Conservation (phyloP, 768 basidiomycete genomes). For the Pholiota microspora region DNA sequence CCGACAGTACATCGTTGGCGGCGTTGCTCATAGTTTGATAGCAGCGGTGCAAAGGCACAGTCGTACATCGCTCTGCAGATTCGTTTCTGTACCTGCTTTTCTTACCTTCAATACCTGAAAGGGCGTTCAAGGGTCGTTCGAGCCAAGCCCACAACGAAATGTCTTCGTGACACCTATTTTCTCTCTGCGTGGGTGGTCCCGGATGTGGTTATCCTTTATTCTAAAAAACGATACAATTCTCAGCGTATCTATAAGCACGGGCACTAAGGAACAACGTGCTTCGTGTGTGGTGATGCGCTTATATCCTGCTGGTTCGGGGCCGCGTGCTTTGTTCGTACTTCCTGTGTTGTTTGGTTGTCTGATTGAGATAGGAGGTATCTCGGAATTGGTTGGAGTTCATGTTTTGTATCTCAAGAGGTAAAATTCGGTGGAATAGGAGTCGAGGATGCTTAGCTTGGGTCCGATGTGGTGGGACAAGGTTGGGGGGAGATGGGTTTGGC, state of each 20-base stretch:
- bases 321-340: background rate
- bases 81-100: background rate
- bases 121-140: conserved; percentile 10
- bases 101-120: conserved; percentile 2
- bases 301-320: conserved; percentile 5
- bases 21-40: conserved; percentile 16
- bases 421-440: background rate
- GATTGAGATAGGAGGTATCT: background rate
- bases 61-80: conserved; percentile 12
- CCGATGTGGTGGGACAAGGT: too few relatives aligned
- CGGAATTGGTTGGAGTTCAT: background rate
- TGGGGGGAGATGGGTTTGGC: too few relatives aligned
- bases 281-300: conserved; percentile 9
- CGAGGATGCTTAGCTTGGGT: background rate
- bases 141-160: conserved; percentile 22
- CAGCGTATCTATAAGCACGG: conserved; percentile 1
- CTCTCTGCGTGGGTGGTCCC: conserved; percentile 24
- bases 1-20: conserved; percentile 19
- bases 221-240: conserved; percentile 14
- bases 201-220: conserved; percentile 23
- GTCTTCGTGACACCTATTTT: conserved; percentile 1
- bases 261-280: background rate
- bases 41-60: conserved; percentile 25
- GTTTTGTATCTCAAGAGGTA: background rate
- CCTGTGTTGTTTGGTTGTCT: background rate